These are phyloP conservation scores for Cladorrhinum sp. DNA, from an alignment of 2,329 filamentous ascomycete genomes.

Conservation along the genomic window DNA sequence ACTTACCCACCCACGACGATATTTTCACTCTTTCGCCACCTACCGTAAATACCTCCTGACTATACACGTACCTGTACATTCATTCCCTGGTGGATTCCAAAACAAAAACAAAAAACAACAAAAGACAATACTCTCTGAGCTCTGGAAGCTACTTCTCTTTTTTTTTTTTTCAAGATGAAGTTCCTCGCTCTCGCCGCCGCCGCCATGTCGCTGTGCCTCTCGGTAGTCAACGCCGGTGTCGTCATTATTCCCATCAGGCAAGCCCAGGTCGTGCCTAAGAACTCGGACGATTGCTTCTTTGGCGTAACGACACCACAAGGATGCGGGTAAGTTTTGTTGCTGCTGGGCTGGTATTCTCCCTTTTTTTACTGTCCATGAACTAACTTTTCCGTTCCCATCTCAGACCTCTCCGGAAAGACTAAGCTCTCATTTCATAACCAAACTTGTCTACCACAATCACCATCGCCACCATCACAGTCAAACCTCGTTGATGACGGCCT, in stretches of 20 bases:
- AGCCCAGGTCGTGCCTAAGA: conserved; percentile 51
- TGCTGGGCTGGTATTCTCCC: conserved; percentile 15
- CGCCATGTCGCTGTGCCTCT: conserved; percentile 43
- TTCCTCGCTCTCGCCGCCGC: conserved; percentile 32
- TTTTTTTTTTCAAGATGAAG: conserved; percentile 49
- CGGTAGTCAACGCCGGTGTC: conserved; percentile 50
- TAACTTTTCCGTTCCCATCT: not conserved
- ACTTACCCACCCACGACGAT: too few species aligned
- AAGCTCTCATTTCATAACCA: not conserved
- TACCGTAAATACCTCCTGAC: not conserved
- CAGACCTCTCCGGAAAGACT: conserved; percentile 16
- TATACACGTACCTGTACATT: too few species aligned
- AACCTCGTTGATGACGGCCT: too few species aligned
- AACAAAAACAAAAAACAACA: not conserved
- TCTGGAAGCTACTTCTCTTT: not conserved
- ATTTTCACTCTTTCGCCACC: not conserved
- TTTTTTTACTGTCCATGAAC: not conserved
- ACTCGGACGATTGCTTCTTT: conserved; percentile 51
- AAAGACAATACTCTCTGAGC: not conserved
- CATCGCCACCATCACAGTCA: too few species aligned
- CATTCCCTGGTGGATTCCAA: not conserved
- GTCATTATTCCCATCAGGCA: conserved; percentile 52
- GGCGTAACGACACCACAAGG: conserved; percentile 55
- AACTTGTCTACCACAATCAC: too few species aligned
- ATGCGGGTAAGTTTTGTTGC: conserved; percentile 48